Percentiles rank a stretch among this genome's conserved stretches.
Conservation (phyloP, 2,329 filamentous ascomycete species). For the Pseudocercospora pini-densiflorae region DNA sequence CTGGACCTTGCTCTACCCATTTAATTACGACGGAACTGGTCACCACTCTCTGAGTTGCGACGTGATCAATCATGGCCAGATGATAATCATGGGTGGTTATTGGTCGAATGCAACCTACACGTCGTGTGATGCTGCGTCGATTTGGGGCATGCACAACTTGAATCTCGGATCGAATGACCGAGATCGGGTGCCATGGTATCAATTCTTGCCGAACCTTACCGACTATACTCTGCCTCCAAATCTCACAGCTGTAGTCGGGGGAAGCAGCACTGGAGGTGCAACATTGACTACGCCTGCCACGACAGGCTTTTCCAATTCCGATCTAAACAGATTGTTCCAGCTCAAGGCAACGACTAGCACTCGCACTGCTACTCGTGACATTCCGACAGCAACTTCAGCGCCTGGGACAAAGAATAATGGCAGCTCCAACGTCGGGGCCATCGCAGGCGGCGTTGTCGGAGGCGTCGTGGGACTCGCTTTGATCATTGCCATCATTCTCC, state of each 20-base stretch:
- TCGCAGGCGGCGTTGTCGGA: slow-evolving; percentile 48
- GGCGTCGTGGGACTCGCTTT: slow-evolving; percentile 41
- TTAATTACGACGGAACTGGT: slow-evolving; percentile 45
- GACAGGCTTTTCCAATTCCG: slow-evolving; percentile 55
- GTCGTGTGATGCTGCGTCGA: slow-evolving; percentile 52
- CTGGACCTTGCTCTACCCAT: slow-evolving; percentile 55
- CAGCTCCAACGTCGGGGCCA: slow-evolving; percentile 40
- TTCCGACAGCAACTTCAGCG: slow-evolving; percentile 38
- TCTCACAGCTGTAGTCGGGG: slow-evolving; percentile 55
- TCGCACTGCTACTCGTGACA: slow-evolving; percentile 57
- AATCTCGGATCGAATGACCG: slow-evolving; percentile 54
- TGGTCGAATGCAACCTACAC: slow-evolving; percentile 58
- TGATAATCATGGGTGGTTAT: slow-evolving; percentile 66
- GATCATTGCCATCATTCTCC: slow-evolving; percentile 32
- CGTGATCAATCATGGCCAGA: slow-evolving; percentile 61
- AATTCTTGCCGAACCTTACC: slow-evolving; percentile 53
- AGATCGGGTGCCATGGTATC: slow-evolving; percentile 52
- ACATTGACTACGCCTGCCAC: slow-evolving; percentile 56
- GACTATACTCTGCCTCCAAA: slow-evolving; percentile 55
- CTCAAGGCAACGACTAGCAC: slow-evolving; percentile 52
- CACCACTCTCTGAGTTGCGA: slow-evolving; percentile 65
- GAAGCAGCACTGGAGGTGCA: slow-evolving; percentile 58
- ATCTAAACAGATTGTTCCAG: slow-evolving; percentile 60
- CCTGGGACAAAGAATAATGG: slow-evolving; percentile 8
- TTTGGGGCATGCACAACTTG: slow-evolving; percentile 58